Conservation (phyloP, 305 asterid genomes). For the Fraxinus velutina region DNA sequence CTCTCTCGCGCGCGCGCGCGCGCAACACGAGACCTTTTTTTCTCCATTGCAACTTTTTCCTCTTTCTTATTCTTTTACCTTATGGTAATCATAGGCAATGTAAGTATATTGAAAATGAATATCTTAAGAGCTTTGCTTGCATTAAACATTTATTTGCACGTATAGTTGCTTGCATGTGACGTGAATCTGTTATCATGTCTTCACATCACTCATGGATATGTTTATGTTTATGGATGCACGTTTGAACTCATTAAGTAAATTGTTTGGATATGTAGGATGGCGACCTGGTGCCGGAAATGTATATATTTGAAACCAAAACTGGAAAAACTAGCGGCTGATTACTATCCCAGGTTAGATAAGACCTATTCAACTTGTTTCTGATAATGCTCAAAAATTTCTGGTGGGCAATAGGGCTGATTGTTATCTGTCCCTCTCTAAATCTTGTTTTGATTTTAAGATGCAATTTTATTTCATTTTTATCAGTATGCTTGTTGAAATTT, state of each 20-base stretch:
- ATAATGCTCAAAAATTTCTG: conserved; percentile 6
- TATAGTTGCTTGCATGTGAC: not conserved
- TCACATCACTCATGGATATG: conserved; percentile 6
- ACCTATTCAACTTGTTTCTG: conserved; percentile 14
- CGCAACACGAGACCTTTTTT: not conserved
- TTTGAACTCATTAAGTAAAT: conserved; percentile 33
- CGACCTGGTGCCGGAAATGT: conserved; percentile 94
- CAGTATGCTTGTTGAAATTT: not conserved
- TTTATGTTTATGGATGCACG: conserved; percentile 18
- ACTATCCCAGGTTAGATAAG: conserved; percentile 64
- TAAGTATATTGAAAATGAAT: not conserved
- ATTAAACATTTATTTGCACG: not conserved
- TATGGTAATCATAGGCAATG: not conserved
- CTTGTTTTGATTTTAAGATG: not conserved
- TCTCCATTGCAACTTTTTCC: not conserved
- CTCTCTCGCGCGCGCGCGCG: not conserved
- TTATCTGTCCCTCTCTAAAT: not conserved
- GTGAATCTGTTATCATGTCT: conserved; percentile 7
- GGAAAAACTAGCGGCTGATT: conserved; percentile 83
- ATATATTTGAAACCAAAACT: conserved; percentile 87
- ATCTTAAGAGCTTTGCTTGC: conserved; percentile 2
- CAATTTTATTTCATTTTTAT: not conserved
- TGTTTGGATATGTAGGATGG: conserved; percentile 69
- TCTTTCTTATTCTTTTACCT: not conserved
- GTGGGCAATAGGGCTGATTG: not conserved